Evolutionary conservation across 2,329 filamentous ascomycete genomes (phyloP), one percentile per base, ranked within the genome.

Genomic region (Paracoccidioides lutzii): DNA sequence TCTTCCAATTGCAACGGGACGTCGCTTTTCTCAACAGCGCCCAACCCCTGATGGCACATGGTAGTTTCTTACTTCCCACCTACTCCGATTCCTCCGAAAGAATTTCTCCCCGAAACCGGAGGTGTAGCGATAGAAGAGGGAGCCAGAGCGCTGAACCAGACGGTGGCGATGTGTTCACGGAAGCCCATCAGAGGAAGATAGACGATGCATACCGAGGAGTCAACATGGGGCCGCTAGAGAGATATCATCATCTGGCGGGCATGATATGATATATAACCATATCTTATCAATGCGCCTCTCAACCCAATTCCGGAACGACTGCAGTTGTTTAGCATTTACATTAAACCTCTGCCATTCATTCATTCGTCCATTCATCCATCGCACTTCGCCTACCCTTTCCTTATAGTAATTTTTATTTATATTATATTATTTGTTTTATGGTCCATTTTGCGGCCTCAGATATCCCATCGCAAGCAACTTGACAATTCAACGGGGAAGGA

Each of bases 1-100:
- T 77, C 3, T 62, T 67, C 5, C 61, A 67, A 38, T 63, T 77
- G 4, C 72, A 73, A 43, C 14, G 43, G 43, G 53, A 54, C n/a
- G 28, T 54, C n/a, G 44, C 53, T 4, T 44, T 37, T 2, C 3
- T 54, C 12, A 33, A 42, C 15, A 35, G 8, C 8, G 3, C 3
- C 28, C 43, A 30, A 12, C 12, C 4, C 4, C 41, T 14, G 3
- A 3, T 9, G 10, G 43, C 9, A 5, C 53, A 28, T 6, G 43
- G 35, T 4, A 54, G n/a, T 30, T 49, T 54, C 35, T n/a, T 54
- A 22, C 43, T 49, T 8, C 53, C 52, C 7, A 8, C 42, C 22
- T 37, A 52, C 37, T 53, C 52, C 6, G 52, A 53, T 38, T 42
- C 44, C n/a, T 37, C 52, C 5, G 32, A 53, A 14, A 53, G 43